Conservation (phyloP, 2,329 filamentous ascomycete genomes). For the Colletotrichum cereale region DNA sequence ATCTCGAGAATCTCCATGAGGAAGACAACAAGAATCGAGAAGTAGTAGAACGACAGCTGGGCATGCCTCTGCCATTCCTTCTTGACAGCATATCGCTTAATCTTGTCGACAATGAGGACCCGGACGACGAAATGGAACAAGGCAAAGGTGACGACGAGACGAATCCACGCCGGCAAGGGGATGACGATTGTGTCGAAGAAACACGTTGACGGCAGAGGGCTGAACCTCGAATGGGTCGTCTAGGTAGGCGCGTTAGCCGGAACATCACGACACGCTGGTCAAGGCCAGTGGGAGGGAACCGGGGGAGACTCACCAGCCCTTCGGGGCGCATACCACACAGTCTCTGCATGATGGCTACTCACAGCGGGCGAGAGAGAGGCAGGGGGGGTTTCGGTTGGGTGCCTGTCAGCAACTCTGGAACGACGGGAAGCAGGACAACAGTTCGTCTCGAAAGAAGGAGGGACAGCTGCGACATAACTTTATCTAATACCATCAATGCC, state of each 20-base stretch:
- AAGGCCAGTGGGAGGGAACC: neutral
- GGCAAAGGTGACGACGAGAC: slow-evolving; percentile 41
- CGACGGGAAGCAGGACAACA: slow-evolving; percentile 33
- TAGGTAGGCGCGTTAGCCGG: slow-evolving; percentile 12
- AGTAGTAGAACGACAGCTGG: slow-evolving; percentile 43
- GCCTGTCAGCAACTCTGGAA: slow-evolving; percentile 27
- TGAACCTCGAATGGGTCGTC: slow-evolving; percentile 30
- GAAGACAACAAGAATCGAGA: slow-evolving; percentile 42
- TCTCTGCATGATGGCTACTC: slow-evolving; percentile 36
- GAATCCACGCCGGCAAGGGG: slow-evolving; percentile 45
- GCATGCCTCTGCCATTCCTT: slow-evolving; percentile 41
- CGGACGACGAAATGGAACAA: slow-evolving; percentile 40
- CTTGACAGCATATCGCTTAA: slow-evolving; percentile 26
- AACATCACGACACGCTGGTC: neutral
- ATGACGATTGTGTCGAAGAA: slow-evolving; percentile 46
- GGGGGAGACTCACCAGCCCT: slow-evolving; percentile 34
- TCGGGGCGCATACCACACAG: slow-evolving; percentile 39
- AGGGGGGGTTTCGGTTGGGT: slow-evolving; percentile 15
- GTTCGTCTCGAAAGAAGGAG: slow-evolving; percentile 27
- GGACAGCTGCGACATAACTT: slow-evolving; percentile 35
- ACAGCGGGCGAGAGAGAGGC: slow-evolving; percentile 16
- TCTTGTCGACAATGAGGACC: slow-evolving; percentile 31
- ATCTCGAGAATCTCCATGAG: slow-evolving; percentile 46
- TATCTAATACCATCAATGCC: slow-evolving; percentile 38
- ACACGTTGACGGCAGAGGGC: slow-evolving; percentile 45